Evolutionary conservation across 1,284 basidiomycete genomes (phyloP).

Genomic region (Takashimella tepidaria): DNA sequence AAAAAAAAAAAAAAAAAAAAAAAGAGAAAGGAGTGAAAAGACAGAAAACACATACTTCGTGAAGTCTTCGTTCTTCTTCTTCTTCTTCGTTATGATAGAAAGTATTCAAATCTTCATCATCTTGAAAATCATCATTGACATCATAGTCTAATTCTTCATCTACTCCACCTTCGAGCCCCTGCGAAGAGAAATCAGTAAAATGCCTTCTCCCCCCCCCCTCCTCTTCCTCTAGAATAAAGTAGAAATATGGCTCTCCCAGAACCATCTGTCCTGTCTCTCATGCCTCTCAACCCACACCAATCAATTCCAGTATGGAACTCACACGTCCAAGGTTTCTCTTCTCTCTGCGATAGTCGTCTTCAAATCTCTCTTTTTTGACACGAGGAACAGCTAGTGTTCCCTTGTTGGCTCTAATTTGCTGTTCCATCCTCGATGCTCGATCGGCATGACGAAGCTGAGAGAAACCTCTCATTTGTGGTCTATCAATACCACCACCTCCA

Average conservation of each 20-base stretch:
- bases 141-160: conserved; percentile 46
- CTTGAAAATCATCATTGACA: conserved; percentile 42
- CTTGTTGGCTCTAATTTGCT: conserved; percentile 19
- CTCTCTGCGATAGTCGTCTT: conserved; percentile 38
- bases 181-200: no score
- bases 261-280: no score
- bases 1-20: background rate
- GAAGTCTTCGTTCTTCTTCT: conserved; percentile 38
- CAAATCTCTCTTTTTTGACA: conserved; percentile 29
- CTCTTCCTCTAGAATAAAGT: no score
- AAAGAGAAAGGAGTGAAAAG: background rate
- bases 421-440: conserved; percentile 29
- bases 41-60: conserved; percentile 23
- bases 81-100: conserved; percentile 42
- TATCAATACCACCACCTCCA: background rate
- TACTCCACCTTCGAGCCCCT: conserved; percentile 40
- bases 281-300: no score
- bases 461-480: background rate
- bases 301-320: no score
- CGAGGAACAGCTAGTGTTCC: conserved; percentile 9
- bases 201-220: no score
- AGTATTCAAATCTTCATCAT: conserved; percentile 44
- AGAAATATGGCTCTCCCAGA: no score
- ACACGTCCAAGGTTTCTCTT: conserved; percentile 32
- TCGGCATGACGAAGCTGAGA: conserved; percentile 12